phyloP scores from a whole-genome alignment of 2,329 filamentous ascomycete species.

The Monilinia fructicola region DNA sequence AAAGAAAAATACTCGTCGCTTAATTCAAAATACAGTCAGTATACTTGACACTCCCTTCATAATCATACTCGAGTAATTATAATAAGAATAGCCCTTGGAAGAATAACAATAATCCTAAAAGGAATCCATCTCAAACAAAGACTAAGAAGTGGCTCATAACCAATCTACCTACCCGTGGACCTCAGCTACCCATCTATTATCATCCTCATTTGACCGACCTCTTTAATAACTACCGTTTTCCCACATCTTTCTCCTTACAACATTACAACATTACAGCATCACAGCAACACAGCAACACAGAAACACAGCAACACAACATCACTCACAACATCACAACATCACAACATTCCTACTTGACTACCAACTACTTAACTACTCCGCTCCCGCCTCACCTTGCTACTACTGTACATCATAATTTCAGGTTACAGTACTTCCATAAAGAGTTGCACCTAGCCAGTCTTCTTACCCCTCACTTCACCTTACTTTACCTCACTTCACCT shows the following conservation, averaged over 20 bases:
- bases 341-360: neutral
- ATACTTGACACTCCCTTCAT: no score
- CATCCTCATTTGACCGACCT: neutral
- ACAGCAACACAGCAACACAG: no score
- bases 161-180: no score
- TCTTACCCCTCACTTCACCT: constrained; percentile 1
- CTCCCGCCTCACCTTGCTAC: neutral
- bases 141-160: no score
- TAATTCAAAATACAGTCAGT: no score
- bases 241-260: neutral
- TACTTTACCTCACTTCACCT: neutral
- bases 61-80: no score
- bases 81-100: no score
- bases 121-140: constrained; percentile 6
- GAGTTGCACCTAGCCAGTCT: neutral
- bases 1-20: neutral
- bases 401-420: neutral
- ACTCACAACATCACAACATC: neutral
- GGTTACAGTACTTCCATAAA: neutral
- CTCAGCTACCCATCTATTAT: no score
- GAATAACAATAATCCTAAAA: neutral
- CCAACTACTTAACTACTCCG: neutral
- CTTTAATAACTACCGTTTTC: neutral
- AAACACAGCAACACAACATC: no score
- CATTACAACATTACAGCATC: neutral